These are phyloP conservation scores for Diaporthe sp. DNA, from an alignment of 2,329 filamentous ascomycete species.

Conservation along the genomic window DNA sequence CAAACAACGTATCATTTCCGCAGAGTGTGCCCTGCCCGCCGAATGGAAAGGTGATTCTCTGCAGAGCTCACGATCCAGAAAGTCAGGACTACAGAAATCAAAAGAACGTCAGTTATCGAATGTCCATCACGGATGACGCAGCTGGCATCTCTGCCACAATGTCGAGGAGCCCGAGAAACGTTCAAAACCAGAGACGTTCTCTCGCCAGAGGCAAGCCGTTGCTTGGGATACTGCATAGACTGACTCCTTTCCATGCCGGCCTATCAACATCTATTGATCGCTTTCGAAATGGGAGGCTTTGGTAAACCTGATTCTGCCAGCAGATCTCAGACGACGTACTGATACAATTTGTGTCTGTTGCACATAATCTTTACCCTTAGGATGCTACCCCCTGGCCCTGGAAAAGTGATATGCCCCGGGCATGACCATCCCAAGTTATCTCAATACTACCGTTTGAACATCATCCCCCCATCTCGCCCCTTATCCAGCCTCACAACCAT, in stretches of 20 bases:
- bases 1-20: neutral
- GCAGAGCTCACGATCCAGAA: neutral
- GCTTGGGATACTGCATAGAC: no score
- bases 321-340: no score
- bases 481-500: no score
- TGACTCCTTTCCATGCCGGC: neutral
- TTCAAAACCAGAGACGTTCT: fast-evolving
- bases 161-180: neutral
- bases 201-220: neutral
- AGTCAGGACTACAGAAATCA: neutral
- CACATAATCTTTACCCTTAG: no score
- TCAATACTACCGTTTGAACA: no score
- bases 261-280: neutral
- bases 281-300: neutral
- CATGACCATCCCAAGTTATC: no score
- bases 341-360: no score
- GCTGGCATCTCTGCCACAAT: neutral
- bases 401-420: no score
- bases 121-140: neutral
- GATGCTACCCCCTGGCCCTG: no score
- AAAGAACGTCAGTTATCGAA: fast-evolving
- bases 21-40: neutral
- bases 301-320: neutral
- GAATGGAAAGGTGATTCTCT: no score
- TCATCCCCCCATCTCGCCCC: no score